phyloP scores from a whole-genome alignment of 2,329 filamentous ascomycete genomes.

The Berkeleyomyces basicola region DNA sequence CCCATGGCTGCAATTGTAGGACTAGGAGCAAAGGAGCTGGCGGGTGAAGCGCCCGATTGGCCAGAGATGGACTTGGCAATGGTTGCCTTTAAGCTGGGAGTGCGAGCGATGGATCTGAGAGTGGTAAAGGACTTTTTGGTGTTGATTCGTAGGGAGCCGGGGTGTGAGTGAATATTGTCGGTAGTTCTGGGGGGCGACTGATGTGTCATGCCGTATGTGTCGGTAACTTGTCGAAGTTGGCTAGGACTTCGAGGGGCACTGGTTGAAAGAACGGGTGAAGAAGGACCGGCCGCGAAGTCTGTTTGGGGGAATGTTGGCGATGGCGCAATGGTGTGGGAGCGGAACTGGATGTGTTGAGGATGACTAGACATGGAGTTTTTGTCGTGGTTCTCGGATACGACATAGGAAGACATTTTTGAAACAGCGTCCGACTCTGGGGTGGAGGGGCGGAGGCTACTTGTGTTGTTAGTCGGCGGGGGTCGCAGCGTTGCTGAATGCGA shows the following conservation, averaged over 20 bases:
- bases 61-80: slow-evolving; percentile 32
- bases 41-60: slow-evolving; percentile 27
- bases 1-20: slow-evolving; percentile 61
- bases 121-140: slow-evolving; percentile 28
- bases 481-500: neutral
- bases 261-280: slow-evolving; percentile 10
- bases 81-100: slow-evolving; percentile 44
- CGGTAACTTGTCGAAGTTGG: slow-evolving; percentile 15
- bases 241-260: slow-evolving; percentile 13
- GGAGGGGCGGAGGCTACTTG: neutral
- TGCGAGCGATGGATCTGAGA: slow-evolving; percentile 37
- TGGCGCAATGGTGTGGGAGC: slow-evolving; percentile 13
- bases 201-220: slow-evolving; percentile 13
- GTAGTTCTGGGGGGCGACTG: slow-evolving; percentile 14
- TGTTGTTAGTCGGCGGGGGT: neutral
- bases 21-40: slow-evolving; percentile 53
- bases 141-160: slow-evolving; percentile 18
- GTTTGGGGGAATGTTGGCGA: slow-evolving; percentile 11
- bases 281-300: slow-evolving; percentile 14
- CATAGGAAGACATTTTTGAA: slow-evolving; percentile 1
- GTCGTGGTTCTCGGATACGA: neutral
- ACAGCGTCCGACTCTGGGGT: neutral
- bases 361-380: neutral
- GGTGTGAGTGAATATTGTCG: slow-evolving; percentile 2
- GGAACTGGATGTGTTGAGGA: slow-evolving; percentile 8